A percentile compares a stretch with the other conserved stretches of the same genome.
These are phyloP conservation scores for Grifola frondosa DNA, from an alignment of 1,284 basidiomycete species.

Conservation along the genomic window DNA sequence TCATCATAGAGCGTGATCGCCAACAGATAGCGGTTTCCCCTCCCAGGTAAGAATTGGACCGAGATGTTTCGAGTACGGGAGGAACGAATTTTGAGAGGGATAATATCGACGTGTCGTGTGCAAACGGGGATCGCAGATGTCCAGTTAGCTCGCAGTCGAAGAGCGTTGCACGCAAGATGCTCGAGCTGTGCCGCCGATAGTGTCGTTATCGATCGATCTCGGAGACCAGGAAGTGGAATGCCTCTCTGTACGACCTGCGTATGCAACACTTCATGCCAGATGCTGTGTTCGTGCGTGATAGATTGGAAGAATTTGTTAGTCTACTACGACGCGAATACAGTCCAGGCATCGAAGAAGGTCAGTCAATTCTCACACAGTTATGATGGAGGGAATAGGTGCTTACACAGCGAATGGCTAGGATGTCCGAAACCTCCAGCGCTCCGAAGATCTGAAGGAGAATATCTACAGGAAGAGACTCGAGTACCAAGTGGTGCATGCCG, in stretches of 20 bases:
- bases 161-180: slow-evolving; percentile 34
- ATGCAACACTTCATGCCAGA: slow-evolving; percentile 51
- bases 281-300: slow-evolving; percentile 43
- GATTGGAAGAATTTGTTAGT: slow-evolving; percentile 44
- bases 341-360: slow-evolving; percentile 1
- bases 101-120: slow-evolving; percentile 30
- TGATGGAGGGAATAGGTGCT: neutral
- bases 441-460: slow-evolving; percentile 17
- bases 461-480: slow-evolving; percentile 19
- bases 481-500: too few relatives aligned
- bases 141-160: slow-evolving; percentile 49
- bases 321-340: slow-evolving; percentile 30
- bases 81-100: slow-evolving; percentile 19
- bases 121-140: slow-evolving; percentile 38
- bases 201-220: slow-evolving; percentile 25
- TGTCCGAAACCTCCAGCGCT: slow-evolving; percentile 12
- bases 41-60: slow-evolving; percentile 46
- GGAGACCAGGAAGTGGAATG: slow-evolving; percentile 47
- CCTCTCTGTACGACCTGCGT: slow-evolving; percentile 40
- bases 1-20: slow-evolving; percentile 37
- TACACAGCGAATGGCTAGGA: slow-evolving; percentile 16
- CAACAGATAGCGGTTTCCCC: slow-evolving; percentile 42
- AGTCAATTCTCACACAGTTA: neutral
- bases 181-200: slow-evolving; percentile 47
- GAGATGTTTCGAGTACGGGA: slow-evolving; percentile 34